Evolutionary conservation across 2,329 filamentous ascomycete species (phyloP).

Genomic region (Ilyonectria mors-panacis): DNA sequence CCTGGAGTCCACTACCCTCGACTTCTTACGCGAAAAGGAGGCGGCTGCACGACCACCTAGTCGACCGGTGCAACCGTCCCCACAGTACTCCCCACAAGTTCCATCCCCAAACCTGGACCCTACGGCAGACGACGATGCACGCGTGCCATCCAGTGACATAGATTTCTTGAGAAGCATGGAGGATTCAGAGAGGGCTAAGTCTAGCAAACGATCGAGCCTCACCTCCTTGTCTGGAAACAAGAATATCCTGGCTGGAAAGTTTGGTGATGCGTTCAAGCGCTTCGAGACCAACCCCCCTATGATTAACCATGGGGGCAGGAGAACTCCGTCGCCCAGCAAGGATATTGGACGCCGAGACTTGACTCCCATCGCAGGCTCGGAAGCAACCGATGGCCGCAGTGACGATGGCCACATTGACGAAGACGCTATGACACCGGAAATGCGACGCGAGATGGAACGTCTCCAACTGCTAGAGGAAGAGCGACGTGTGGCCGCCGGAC

Average conservation of each 20-base stretch:
- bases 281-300: conserved; percentile 76
- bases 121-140: conserved; percentile 40
- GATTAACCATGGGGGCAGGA: conserved; percentile 48
- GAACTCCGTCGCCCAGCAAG: conserved; percentile 66
- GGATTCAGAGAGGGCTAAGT: conserved; percentile 65
- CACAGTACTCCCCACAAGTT: conserved; percentile 42
- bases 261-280: conserved; percentile 93
- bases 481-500: conserved; percentile 87
- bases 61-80: conserved; percentile 42
- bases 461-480: conserved; percentile 88
- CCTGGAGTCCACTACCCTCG: conserved; percentile 81
- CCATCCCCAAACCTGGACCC: conserved; percentile 61
- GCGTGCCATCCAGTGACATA: conserved; percentile 75
- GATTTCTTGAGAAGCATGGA: conserved; percentile 87
- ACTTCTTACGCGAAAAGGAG: conserved; percentile 86
- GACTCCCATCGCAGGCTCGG: conserved; percentile 83
- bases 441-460: conserved; percentile 90
- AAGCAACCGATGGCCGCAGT: conserved; percentile 71
- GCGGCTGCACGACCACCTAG: conserved; percentile 61
- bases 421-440: conserved; percentile 86
- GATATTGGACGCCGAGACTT: conserved; percentile 66
- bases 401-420: conserved; percentile 76
- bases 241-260: conserved; percentile 87
- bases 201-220: conserved; percentile 80
- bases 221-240: conserved; percentile 82